A percentile compares a stretch with the other conserved stretches of the same genome.
Evolutionary conservation across 2,329 filamentous ascomycete species (phyloP).

Genomic region (Epichloe coenophiala): DNA sequence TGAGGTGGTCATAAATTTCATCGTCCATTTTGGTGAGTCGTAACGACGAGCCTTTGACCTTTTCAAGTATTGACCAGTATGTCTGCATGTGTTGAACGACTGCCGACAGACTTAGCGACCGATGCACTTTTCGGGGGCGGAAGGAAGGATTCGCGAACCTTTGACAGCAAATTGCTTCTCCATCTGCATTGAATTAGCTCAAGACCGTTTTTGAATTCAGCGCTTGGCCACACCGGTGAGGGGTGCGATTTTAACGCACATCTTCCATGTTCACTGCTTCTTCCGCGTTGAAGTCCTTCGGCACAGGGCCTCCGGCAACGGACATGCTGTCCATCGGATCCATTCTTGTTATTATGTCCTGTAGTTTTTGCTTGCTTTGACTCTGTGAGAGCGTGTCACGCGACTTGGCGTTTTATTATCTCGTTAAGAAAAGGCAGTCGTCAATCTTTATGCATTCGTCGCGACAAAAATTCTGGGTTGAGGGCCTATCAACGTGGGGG

Average conservation of each 20-base stretch:
- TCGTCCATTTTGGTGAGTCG: conserved; percentile 90
- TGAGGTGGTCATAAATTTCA: conserved; percentile 84
- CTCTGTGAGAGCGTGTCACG: not conserved
- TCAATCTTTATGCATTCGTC: not conserved
- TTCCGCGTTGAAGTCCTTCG: conserved; percentile 47
- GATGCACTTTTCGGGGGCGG: not conserved
- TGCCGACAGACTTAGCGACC: conserved; percentile 9
- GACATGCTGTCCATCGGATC: conserved; percentile 27
- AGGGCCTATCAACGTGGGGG: not conserved
- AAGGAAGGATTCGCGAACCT: conserved; percentile 33
- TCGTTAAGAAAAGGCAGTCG: not conserved
- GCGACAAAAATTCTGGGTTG: not conserved
- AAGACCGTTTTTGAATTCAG: not conserved
- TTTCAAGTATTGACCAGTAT: conserved; percentile 93
- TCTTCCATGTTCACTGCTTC: conserved; percentile 41
- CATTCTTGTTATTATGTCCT: conserved; percentile 13
- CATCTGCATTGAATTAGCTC: conserved; percentile 42
- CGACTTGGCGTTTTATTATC: not conserved
- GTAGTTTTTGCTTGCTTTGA: not conserved
- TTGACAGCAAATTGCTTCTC: conserved; percentile 99
- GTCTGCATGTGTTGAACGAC: conserved; percentile 93
- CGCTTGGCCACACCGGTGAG: not conserved
- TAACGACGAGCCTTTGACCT: conserved; percentile 73
- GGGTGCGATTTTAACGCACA: conserved; percentile 25
- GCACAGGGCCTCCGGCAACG: conserved; percentile 18